These are phyloP conservation scores for Hypoxylon sp. DNA, from an alignment of 2,329 filamentous ascomycete genomes.

Conservation along the genomic window DNA sequence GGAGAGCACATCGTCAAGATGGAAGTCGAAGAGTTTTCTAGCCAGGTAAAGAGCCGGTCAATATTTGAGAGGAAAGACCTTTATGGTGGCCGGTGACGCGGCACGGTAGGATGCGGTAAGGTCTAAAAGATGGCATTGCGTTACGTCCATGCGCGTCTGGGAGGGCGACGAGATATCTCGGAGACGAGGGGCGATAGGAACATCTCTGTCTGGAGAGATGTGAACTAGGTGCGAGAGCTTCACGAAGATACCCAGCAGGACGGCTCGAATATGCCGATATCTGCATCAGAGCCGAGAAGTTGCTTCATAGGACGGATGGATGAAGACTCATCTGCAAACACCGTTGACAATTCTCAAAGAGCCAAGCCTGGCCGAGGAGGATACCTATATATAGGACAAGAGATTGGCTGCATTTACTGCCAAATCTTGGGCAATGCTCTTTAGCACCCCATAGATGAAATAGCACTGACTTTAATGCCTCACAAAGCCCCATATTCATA, in stretches of 20 bases:
- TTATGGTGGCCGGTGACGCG: conserved; percentile 31
- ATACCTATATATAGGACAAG: too few species aligned
- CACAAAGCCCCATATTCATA: neutral
- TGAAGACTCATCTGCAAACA: too few species aligned
- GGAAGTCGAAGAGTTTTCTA: conserved; percentile 83
- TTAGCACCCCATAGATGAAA: neutral
- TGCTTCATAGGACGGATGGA: too few species aligned
- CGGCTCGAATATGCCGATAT: neutral
- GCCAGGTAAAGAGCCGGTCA: conserved; percentile 61
- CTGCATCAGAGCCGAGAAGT: neutral
- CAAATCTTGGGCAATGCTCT: too few species aligned
- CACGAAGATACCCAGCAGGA: conserved; percentile 7
- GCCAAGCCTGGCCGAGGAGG: too few species aligned
- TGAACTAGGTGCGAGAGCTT: neutral
- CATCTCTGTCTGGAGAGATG: neutral
- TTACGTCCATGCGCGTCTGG: neutral
- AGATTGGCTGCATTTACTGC: too few species aligned
- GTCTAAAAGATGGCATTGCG: neutral
- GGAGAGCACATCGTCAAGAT: conserved; percentile 89
- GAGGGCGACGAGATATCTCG: neutral
- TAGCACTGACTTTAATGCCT: neutral
- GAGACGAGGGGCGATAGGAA: too few species aligned
- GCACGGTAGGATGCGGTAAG: too few species aligned
- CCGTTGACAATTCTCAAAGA: too few species aligned
- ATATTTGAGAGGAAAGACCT: conserved; percentile 48